These are phyloP conservation scores for Fusarium piperis DNA, from an alignment of 2,329 filamentous ascomycete genomes.

Conservation along the genomic window DNA sequence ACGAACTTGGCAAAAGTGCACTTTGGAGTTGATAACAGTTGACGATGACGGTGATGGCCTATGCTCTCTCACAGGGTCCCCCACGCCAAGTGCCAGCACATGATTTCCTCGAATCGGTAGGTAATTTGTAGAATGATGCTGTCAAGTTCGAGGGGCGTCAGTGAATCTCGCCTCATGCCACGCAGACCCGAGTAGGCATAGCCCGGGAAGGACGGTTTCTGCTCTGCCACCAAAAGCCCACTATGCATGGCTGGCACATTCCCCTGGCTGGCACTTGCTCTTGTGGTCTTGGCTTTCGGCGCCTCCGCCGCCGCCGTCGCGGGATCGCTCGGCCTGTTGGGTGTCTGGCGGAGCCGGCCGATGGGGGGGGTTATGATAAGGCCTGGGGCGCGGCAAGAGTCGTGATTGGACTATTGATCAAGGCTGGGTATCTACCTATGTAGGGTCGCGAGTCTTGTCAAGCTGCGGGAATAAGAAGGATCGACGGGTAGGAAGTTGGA, in stretches of 20 bases:
- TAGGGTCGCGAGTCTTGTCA: no score
- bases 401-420: conserved; percentile 28
- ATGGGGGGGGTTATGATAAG: background rate
- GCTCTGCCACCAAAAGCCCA: no score
- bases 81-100: conserved; percentile 3
- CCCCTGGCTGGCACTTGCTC: background rate
- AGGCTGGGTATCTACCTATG: no score
- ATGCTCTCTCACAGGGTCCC: background rate
- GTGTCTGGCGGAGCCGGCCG: conserved; percentile 40
- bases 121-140: background rate
- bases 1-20: background rate
- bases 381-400: conserved; percentile 10
- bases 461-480: conserved; percentile 1
- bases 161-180: background rate
- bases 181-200: background rate
- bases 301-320: conserved; percentile 15
- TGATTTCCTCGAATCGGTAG: background rate
- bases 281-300: background rate
- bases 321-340: conserved; percentile 4
- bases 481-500: background rate
- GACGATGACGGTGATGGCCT: background rate
- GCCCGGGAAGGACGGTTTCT: no score
- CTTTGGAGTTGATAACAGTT: background rate
- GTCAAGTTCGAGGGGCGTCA: background rate
- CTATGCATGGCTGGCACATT: background rate